phyloP scores from a whole-genome alignment of 2,329 filamentous ascomycete genomes.

The Fusarium nanum region DNA sequence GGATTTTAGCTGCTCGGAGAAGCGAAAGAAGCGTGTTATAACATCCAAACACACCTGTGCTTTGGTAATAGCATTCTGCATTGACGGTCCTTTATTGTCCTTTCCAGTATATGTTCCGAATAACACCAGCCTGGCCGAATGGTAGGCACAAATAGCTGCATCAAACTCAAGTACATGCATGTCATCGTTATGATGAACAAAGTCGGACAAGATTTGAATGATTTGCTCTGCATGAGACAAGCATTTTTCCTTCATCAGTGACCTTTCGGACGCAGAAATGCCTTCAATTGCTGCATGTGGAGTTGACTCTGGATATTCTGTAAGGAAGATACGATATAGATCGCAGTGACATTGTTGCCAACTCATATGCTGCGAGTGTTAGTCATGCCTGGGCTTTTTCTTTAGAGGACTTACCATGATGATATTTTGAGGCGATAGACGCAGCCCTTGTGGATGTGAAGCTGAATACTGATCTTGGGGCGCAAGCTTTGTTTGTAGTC shows the following conservation, averaged over 20 bases:
- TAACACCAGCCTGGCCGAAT: conserved; percentile 54
- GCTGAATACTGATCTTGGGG: conserved; percentile 40
- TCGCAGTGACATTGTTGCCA: conserved; percentile 59
- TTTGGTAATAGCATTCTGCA: conserved; percentile 46
- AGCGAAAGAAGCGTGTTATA: conserved; percentile 45
- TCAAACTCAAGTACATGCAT: conserved; percentile 54
- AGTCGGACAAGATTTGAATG: conserved; percentile 50
- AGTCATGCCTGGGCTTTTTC: background rate
- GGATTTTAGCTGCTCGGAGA: conserved; percentile 44
- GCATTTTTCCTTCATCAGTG: conserved; percentile 48
- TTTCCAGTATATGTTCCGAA: conserved; percentile 47
- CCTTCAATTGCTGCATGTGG: conserved; percentile 50
- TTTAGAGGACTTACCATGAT: conserved; percentile 38
- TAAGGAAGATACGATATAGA: conserved; percentile 57
- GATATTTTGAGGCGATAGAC: conserved; percentile 38
- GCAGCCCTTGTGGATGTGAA: conserved; percentile 27
- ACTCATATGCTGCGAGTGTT: conserved; percentile 40
- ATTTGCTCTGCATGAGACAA: conserved; percentile 55
- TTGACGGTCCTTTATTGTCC: conserved; percentile 42
- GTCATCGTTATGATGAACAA: conserved; percentile 49
- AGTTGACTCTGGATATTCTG: conserved; percentile 55
- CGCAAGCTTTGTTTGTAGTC: conserved; percentile 36
- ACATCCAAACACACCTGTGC: conserved; percentile 44
- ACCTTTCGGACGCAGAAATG: conserved; percentile 39
- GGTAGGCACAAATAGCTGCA: conserved; percentile 57